Evolutionary conservation across 805 yeast genomes (phyloP).

Genomic region (Teunomyces atbi): DNA sequence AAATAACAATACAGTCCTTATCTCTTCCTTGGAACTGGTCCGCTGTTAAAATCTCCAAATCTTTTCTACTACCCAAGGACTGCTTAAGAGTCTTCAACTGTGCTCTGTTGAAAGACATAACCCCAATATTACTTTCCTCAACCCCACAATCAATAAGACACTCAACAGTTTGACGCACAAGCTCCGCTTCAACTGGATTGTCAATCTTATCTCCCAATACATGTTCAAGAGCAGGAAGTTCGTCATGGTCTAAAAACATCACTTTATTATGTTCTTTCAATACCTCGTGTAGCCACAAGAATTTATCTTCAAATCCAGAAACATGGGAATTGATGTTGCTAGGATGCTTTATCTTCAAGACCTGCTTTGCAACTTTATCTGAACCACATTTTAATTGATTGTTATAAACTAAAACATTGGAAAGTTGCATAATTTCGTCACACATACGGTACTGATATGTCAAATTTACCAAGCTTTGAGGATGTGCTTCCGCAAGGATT

Average conservation of each 20-base stretch:
- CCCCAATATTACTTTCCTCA: conserved; percentile 60
- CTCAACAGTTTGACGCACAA: conserved; percentile 62
- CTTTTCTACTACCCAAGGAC: conserved; percentile 27
- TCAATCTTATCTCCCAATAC: conserved; percentile 64
- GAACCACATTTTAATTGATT: conserved; percentile 77
- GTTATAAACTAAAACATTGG: conserved; percentile 76
- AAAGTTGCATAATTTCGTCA: conserved; percentile 76
- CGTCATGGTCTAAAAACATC: conserved; percentile 77
- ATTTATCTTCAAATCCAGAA: neutral
- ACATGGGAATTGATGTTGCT: conserved; percentile 19
- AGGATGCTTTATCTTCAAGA: conserved; percentile 47
- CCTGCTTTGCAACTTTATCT: conserved; percentile 57
- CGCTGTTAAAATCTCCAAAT: conserved; percentile 82
- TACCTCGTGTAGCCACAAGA: conserved; percentile 58
- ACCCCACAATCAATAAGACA: conserved; percentile 63
- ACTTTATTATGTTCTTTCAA: conserved; percentile 61
- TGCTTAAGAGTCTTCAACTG: conserved; percentile 50
- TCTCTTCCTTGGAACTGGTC: conserved; percentile 97
- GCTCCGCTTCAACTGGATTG: conserved; percentile 68
- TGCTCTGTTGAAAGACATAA: conserved; percentile 85
- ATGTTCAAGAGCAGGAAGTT: conserved; percentile 56
- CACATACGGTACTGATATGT: conserved; percentile 92
- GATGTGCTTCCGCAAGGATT: conserved; percentile 67
- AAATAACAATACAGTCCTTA: conserved; percentile 85
- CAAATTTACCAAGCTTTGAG: conserved; percentile 71